A percentile compares a stretch with the other conserved stretches of the same genome.
phyloP scores from a whole-genome alignment of 768 basidiomycete genomes.

The Leccinum incarnatum region DNA sequence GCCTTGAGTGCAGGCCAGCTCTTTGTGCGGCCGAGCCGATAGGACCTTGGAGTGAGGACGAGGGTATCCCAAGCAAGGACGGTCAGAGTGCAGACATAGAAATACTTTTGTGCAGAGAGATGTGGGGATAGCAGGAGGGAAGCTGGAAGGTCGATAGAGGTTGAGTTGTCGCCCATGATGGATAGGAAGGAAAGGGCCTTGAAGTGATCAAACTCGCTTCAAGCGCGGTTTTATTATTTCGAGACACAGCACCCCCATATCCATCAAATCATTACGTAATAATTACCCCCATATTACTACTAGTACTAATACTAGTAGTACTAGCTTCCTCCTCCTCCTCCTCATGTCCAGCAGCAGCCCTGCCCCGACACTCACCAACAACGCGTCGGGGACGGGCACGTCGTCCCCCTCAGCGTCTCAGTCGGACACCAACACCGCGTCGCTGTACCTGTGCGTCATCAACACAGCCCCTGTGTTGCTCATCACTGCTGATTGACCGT shows the following conservation, averaged over 20 bases:
- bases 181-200: neutral
- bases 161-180: slow-evolving; percentile 20
- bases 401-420: slow-evolving; percentile 1
- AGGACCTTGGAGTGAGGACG: slow-evolving; percentile 77
- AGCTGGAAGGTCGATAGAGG: slow-evolving; percentile 42
- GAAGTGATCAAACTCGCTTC: no score
- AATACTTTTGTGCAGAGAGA: slow-evolving; percentile 84
- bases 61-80: slow-evolving; percentile 90
- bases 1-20: slow-evolving; percentile 78
- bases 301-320: neutral
- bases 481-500: slow-evolving; percentile 10
- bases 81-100: slow-evolving; percentile 85
- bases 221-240: slow-evolving; percentile 5
- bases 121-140: slow-evolving; percentile 76
- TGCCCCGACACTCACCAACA: neutral
- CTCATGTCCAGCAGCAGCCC: slow-evolving; percentile 14
- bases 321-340: neutral
- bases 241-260: slow-evolving; percentile 19
- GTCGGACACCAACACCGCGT: slow-evolving; percentile 15
- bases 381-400: neutral
- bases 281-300: neutral
- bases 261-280: slow-evolving; percentile 24
- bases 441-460: slow-evolving; percentile 27
- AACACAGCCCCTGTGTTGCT: neutral
- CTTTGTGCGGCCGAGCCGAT: slow-evolving; percentile 59